These are phyloP conservation scores for Nakaseomyces sp. DNA, from an alignment of 1,139 yeast species.

Conservation along the genomic window DNA sequence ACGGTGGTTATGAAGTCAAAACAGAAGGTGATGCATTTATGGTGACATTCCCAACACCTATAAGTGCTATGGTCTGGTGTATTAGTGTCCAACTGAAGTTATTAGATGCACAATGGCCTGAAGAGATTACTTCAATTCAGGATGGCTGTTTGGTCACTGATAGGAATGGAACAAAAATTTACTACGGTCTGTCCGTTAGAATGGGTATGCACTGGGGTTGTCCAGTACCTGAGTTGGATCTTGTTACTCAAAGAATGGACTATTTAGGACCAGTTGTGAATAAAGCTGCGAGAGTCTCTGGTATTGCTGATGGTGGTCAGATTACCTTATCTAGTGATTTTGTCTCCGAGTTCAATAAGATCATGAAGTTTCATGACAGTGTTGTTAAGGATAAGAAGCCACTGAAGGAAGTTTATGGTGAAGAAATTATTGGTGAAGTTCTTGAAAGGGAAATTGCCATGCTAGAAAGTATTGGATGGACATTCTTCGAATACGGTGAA, in stretches of 20 bases:
- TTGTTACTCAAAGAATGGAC: conserved; percentile 94
- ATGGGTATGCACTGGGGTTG: conserved; percentile 99
- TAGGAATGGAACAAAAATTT: conserved; percentile 51
- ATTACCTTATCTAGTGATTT: conserved; percentile 80
- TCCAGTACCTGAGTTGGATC: conserved; percentile 93
- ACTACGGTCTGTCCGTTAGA: conserved; percentile 85
- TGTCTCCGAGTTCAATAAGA: conserved; percentile 56
- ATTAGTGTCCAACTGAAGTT: conserved; percentile 84
- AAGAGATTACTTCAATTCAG: conserved; percentile 74
- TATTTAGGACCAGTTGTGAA: conserved; percentile 98
- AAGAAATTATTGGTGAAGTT: conserved; percentile 50
- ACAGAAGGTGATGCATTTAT: conserved; percentile 99
- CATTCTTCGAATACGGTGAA: conserved; percentile 70
- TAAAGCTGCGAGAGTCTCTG: conserved; percentile 85
- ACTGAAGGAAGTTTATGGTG: conserved; percentile 54
- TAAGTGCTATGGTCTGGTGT: conserved; percentile 90
- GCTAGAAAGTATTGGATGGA: conserved; percentile 62
- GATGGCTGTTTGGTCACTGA: conserved; percentile 84
- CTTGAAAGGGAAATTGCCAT: conserved; percentile 61
- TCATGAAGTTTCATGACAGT: conserved; percentile 45
- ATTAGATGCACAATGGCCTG: conserved; percentile 88
- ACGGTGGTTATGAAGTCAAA: conserved; percentile 96
- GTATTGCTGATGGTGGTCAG: conserved; percentile 98
- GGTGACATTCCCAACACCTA: conserved; percentile 95
- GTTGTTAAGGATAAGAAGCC: conserved; percentile 35